Evolutionary conservation across 345 rosid species (phyloP), one percentile per base, ranked within the genome.

Genomic region (Salix exigua): DNA sequence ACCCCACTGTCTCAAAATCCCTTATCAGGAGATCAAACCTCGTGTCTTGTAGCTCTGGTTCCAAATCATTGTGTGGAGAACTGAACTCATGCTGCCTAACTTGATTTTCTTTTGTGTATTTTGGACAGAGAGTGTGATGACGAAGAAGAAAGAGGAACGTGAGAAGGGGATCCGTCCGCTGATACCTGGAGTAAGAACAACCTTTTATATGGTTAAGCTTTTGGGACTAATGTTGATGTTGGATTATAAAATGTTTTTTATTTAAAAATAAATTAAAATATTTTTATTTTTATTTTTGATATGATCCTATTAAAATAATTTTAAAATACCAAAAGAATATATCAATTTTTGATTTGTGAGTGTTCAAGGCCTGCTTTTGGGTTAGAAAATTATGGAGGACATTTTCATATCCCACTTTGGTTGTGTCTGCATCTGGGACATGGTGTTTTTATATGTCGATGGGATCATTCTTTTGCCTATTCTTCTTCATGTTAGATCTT

Each of bases 21-120:
- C 83, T 25, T 58, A 31, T 23, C 13, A 72, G 46, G 75, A 72
- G 58, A 62, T 42, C 76, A 38, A 73, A 38, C 18, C 26, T n/a
- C 68, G 26, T 40, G 68, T 18, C 58, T 61, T 42, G 28, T 40
- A 25, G 17, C 37, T 44, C 26, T 62, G 17, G 68, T 38, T 38
- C 40, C 68, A 12, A 23, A 33, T 5, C 5, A 37, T 33, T 46
- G 13, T 5, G 76, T 6, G n/a, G n/a, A 3, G 2, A 33, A 7
- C 13, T 61, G 30, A 17, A 48, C 73, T 3, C 40, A 7, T 2
- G 23, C 16, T 68, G 13, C 25, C 21, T 42, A n/a, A 8, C 16
- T 23, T 16, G 7, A 7, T 72, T 72, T 53, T 72, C 51, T 50
- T 5, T 35, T 35, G 50, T 17, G 5, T 58, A 13, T 71, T 51